phyloP scores from a whole-genome alignment of 305 asterid species.

The Ilex paraguariensis region DNA sequence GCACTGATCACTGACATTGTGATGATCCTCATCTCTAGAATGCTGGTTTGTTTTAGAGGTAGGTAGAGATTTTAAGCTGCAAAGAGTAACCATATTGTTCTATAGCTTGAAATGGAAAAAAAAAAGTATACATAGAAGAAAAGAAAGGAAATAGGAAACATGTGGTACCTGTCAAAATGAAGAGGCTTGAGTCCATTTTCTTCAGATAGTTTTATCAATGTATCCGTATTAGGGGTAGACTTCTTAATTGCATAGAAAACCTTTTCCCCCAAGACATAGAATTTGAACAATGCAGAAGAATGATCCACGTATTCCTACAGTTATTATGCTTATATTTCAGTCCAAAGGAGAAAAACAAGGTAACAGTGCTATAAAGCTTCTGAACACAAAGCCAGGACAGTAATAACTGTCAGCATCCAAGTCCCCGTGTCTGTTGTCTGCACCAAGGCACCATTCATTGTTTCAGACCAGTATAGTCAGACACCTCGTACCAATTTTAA shows the following conservation, averaged over 20 bases:
- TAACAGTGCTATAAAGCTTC: neutral
- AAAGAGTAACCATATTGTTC: slow-evolving; percentile 1
- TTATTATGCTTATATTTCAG: slow-evolving; percentile 11
- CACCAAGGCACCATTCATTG: neutral
- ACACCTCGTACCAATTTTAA: no score
- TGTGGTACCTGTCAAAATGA: slow-evolving; percentile 76
- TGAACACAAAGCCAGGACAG: no score
- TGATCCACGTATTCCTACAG: slow-evolving; percentile 95
- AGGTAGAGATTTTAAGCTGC: slow-evolving; percentile 92
- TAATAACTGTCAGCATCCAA: no score
- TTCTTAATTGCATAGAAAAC: slow-evolving; percentile 73
- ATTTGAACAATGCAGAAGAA: slow-evolving; percentile 78
- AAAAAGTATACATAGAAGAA: neutral
- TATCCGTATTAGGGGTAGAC: slow-evolving; percentile 82
- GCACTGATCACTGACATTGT: slow-evolving; percentile 28
- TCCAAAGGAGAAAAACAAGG: slow-evolving; percentile 16
- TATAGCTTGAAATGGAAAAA: neutral
- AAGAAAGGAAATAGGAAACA: slow-evolving; percentile 9
- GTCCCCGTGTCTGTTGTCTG: neutral
- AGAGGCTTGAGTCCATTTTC: slow-evolving; percentile 59
- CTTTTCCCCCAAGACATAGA: slow-evolving; percentile 80
- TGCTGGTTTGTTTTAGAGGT: slow-evolving; percentile 41
- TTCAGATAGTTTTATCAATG: slow-evolving; percentile 50
- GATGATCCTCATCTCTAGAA: slow-evolving; percentile 5
- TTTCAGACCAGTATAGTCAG: neutral